phyloP scores from a whole-genome alignment of 345 rosid genomes.

The Moringa oleifera region DNA sequence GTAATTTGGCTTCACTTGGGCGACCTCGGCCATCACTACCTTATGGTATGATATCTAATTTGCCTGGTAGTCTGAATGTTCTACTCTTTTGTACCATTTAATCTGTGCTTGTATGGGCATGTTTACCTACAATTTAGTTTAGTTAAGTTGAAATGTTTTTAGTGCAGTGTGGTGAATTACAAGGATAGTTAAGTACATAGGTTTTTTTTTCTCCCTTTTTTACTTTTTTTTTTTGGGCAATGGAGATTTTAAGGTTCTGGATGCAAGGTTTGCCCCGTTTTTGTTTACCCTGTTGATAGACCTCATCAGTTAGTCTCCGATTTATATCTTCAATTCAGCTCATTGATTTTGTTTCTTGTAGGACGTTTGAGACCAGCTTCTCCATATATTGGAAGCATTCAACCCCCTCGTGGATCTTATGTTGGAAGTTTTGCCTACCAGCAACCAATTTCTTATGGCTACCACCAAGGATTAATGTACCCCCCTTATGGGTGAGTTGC shows the following conservation, averaged over 20 bases:
- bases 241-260: no score
- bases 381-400: slow-evolving; percentile 51
- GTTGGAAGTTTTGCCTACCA: slow-evolving; percentile 74
- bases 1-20: slow-evolving; percentile 95
- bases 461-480: slow-evolving; percentile 68
- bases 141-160: background rate
- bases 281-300: background rate
- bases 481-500: slow-evolving; percentile 82
- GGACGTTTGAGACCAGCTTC: slow-evolving; percentile 68
- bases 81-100: background rate
- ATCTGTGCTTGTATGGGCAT: background rate
- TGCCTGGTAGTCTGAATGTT: slow-evolving; percentile 26
- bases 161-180: background rate
- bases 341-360: slow-evolving; percentile 11
- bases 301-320: background rate
- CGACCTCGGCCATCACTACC: slow-evolving; percentile 59
- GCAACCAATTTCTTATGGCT: slow-evolving; percentile 59
- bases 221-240: no score
- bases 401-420: slow-evolving; percentile 52
- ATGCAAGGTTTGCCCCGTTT: background rate
- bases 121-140: background rate
- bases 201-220: no score
- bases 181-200: background rate
- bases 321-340: background rate
- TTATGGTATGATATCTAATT: slow-evolving; percentile 39